phyloP scores from a whole-genome alignment of 352 stramenopile genomes.

The Aphanomyces stellatus region DNA sequence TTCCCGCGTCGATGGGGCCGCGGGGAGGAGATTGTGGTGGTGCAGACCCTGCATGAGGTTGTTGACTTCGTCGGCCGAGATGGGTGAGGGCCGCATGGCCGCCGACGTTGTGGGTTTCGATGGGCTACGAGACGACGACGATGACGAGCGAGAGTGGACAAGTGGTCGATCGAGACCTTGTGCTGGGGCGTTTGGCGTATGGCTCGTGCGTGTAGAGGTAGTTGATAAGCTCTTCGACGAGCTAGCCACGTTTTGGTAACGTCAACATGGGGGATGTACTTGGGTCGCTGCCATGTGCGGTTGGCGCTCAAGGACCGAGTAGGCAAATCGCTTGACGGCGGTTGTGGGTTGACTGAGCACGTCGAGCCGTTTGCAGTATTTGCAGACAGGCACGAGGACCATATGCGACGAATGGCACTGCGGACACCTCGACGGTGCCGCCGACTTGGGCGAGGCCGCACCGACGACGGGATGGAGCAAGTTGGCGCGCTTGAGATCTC shows the following conservation, averaged over 20 bases:
- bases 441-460: not conserved
- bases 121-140: not conserved
- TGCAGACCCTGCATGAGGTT: not conserved
- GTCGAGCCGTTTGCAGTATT: constrained; percentile 10
- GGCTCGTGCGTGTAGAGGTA: too few relatives aligned
- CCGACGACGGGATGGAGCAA: not conserved
- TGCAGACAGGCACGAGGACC: not conserved
- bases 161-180: too few relatives aligned
- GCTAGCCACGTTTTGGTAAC: too few relatives aligned
- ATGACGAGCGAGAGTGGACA: too few relatives aligned
- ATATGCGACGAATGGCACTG: constrained; percentile 5
- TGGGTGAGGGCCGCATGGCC: not conserved
- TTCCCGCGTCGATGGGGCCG: not conserved
- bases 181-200: too few relatives aligned
- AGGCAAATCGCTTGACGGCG: not conserved
- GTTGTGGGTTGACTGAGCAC: not conserved
- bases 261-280: not conserved
- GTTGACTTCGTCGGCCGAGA: constrained; percentile 5
- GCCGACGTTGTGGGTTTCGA: not conserved
- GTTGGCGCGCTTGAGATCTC: not conserved
- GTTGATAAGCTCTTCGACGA: not conserved
- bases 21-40: not conserved
- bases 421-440: not conserved
- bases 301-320: not conserved
- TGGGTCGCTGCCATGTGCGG: not conserved